phyloP scores from a whole-genome alignment of 176 grass and related monocot genomes.

The Miscanthus lutarioriparius region DNA sequence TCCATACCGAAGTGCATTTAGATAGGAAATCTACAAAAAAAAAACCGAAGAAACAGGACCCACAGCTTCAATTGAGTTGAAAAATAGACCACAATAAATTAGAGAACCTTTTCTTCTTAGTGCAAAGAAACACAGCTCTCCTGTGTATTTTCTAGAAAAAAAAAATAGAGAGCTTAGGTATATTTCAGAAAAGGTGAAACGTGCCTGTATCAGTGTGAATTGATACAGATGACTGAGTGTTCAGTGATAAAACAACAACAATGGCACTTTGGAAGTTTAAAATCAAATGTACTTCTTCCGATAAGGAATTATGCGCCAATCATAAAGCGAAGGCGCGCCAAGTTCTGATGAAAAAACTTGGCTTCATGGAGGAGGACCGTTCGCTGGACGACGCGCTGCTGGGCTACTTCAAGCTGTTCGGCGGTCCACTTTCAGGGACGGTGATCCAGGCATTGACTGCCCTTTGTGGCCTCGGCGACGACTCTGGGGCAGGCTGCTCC shows the following conservation, averaged over 20 bases:
- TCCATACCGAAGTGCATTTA: slow-evolving; percentile 97
- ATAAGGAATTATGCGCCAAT: neutral
- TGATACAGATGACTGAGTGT: neutral
- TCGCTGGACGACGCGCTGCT: no score
- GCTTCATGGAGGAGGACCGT: no score
- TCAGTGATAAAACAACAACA: neutral
- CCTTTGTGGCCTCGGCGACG: no score
- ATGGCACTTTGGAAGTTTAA: neutral
- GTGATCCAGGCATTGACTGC: no score
- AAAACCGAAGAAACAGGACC: slow-evolving; percentile 12
- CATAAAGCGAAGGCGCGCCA: no score
- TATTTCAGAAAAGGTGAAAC: neutral
- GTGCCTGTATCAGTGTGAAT: neutral
- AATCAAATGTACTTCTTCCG: neutral
- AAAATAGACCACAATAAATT: slow-evolving; percentile 2
- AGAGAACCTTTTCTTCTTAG: no score
- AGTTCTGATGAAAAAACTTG: no score
- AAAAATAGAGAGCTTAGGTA: slow-evolving; percentile 13
- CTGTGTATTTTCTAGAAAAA: no score
- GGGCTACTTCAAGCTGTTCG: no score
- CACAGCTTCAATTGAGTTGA: slow-evolving; percentile 9
- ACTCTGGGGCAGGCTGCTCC: no score
- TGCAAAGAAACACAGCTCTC: no score
- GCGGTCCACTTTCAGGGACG: no score
- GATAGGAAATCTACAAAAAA: slow-evolving; percentile 76